Evolutionary conservation across 2,329 filamentous ascomycete genomes (phyloP).

Genomic region (Apiospora saccharicola): DNA sequence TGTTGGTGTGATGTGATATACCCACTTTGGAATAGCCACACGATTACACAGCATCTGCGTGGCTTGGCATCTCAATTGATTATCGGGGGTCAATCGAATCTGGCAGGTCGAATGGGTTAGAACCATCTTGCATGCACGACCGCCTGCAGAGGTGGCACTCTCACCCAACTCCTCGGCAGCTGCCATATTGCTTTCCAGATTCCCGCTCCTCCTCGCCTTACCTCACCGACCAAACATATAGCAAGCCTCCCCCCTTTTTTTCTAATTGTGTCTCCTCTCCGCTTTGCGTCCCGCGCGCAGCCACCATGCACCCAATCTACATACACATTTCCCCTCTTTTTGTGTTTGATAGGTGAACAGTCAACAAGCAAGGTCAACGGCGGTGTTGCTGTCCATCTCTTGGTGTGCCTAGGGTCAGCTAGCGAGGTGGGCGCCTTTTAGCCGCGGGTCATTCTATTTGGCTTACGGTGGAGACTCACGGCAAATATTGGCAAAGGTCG

Average conservation of each 20-base stretch:
- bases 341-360: background rate
- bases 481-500: constrained; percentile 16
- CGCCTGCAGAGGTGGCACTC: background rate
- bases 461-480: constrained; percentile 7
- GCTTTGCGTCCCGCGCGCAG: background rate
- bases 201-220: background rate
- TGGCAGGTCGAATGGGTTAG: background rate
- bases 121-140: background rate
- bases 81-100: background rate
- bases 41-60: background rate
- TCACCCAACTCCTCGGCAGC: background rate
- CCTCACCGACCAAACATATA: background rate
- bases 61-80: background rate
- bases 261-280: background rate
- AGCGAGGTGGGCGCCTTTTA: constrained; percentile 12
- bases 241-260: background rate
- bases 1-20: background rate
- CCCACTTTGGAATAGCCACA: background rate
- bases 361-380: background rate
- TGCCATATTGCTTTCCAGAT: background rate
- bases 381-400: background rate
- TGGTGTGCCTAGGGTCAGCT: background rate
- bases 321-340: background rate
- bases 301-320: background rate
- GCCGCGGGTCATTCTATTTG: background rate